These are phyloP conservation scores for Mycotypha africana DNA, from an alignment of 371 early-diverging fungal species.

Conservation along the genomic window DNA sequence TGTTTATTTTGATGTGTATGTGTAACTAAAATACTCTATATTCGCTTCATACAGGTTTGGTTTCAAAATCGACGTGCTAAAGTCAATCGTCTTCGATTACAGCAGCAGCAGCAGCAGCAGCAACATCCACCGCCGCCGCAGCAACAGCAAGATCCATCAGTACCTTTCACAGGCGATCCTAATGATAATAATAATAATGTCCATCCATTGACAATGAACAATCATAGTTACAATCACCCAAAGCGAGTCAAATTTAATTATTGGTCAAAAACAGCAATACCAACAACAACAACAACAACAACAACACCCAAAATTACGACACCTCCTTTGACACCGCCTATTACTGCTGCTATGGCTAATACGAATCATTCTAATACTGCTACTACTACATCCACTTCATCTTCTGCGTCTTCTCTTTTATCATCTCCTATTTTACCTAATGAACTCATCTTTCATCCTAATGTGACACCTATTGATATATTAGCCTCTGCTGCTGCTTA, in stretches of 20 bases:
- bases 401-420: too few species aligned
- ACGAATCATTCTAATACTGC: too few species aligned
- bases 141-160: too few species aligned
- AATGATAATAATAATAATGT: too few species aligned
- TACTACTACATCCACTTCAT: conserved; percentile 6
- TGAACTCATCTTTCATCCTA: conserved; percentile 13
- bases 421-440: conserved; percentile 22
- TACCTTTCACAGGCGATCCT: too few species aligned
- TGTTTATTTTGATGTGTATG: conserved; percentile 3
- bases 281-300: too few species aligned
- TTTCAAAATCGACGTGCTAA: conserved; percentile 29
- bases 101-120: conserved; percentile 15
- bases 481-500: conserved; percentile 44
- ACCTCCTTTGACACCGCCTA: too few species aligned
- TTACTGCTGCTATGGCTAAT: too few species aligned
- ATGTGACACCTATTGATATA: conserved; percentile 35
- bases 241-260: conserved; percentile 13
- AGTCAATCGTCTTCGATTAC: conserved; percentile 13
- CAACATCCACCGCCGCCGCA: too few species aligned
- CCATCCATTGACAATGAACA: too few species aligned
- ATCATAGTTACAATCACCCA: too few species aligned
- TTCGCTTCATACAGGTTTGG: conserved; percentile 18
- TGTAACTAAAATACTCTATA: conserved; percentile 11
- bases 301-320: too few species aligned
- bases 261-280: conserved; percentile 2